Conservation (phyloP, 306 rosid genomes). For the Vigna nakashimae region DNA sequence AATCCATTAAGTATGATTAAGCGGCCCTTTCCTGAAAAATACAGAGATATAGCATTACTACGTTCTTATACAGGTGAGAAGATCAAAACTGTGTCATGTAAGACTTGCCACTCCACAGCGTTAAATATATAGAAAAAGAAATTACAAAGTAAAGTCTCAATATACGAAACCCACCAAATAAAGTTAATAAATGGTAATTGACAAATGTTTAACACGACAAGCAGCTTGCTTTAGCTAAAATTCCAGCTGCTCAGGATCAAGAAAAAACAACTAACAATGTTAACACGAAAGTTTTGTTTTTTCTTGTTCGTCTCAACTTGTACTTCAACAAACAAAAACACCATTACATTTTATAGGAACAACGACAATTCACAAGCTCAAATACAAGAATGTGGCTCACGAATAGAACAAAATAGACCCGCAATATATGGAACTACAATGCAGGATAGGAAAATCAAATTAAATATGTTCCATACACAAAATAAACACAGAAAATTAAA, state of each 20-base stretch:
- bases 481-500: conserved; percentile 10
- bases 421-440: conserved; percentile 30
- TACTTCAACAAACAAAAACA: conserved; percentile 21
- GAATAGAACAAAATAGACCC: conserved; percentile 28
- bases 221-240: conserved; percentile 19
- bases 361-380: not conserved
- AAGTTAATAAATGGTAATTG: conserved; percentile 28
- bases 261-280: conserved; percentile 26
- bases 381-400: conserved; percentile 49
- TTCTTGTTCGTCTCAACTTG: not conserved
- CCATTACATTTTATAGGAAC: conserved; percentile 12
- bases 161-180: not conserved
- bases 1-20: conserved; percentile 56
- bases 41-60: conserved; percentile 35
- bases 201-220: conserved; percentile 24
- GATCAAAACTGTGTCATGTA: conserved; percentile 19
- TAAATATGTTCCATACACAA: conserved; percentile 5
- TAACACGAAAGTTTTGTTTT: not conserved
- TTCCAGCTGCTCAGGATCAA: conserved; percentile 7
- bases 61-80: not conserved
- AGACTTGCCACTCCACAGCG: conserved; percentile 17
- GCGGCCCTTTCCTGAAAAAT: conserved; percentile 50
- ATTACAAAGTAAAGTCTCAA: conserved; percentile 16
- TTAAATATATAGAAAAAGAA: conserved; percentile 24
- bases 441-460: conserved; percentile 23